phyloP scores from a whole-genome alignment of 2,329 filamentous ascomycete genomes.

The Aspergillus phoenicis region DNA sequence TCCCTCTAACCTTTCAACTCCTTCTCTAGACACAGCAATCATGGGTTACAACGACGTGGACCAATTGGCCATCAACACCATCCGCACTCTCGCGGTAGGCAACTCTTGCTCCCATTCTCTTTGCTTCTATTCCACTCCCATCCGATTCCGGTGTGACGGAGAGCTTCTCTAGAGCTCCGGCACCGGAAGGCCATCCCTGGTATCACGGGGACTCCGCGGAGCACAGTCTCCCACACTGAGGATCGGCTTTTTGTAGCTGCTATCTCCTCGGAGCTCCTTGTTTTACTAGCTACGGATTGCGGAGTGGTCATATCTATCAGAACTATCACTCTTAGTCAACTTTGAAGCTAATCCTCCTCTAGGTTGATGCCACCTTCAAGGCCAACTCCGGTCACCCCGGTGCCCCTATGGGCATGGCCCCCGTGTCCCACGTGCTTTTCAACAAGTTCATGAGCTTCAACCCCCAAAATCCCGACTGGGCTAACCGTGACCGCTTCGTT shows the following conservation, averaged over 20 bases:
- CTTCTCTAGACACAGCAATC: conserved; percentile 44
- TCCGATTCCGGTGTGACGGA: background rate
- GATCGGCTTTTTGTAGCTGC: background rate
- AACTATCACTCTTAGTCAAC: background rate
- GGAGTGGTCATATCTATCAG: background rate
- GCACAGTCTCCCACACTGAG: background rate
- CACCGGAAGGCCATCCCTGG: background rate
- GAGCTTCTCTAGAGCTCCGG: background rate
- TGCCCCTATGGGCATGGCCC: conserved; percentile 97
- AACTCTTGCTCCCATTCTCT: conserved; percentile 15
- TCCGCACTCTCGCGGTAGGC: conserved; percentile 92
- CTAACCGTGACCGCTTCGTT: conserved; percentile 97
- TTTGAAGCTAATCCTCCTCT: conserved; percentile 24
- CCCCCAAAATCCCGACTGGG: conserved; percentile 96
- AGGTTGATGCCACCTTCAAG: conserved; percentile 96
- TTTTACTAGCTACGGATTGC: background rate
- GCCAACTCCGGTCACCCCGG: conserved; percentile 98
- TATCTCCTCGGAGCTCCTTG: background rate
- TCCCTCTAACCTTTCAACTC: conserved; percentile 14
- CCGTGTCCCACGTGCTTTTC: conserved; percentile 93
- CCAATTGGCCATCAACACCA: conserved; percentile 94
- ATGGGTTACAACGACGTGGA: conserved; percentile 92
- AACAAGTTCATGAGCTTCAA: conserved; percentile 99
- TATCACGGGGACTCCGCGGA: background rate
- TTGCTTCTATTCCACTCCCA: conserved; percentile 8